phyloP scores from a whole-genome alignment of 179 eudicot species.

The Beta macrorhiza region DNA sequence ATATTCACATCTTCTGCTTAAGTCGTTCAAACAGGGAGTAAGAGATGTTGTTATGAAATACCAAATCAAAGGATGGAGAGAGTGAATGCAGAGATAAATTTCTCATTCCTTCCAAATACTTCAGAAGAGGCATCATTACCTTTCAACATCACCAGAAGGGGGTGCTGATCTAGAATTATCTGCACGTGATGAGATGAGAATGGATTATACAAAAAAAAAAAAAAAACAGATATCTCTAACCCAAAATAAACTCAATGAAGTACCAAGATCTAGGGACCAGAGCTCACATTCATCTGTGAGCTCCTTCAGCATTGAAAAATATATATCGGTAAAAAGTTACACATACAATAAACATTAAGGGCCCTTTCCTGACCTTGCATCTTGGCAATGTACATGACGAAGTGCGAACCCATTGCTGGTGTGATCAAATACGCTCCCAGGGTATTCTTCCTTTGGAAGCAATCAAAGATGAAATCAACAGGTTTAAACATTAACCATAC shows the following conservation, averaged over 20 bases:
- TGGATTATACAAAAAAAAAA: not conserved
- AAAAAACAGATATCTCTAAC: slow-evolving; percentile 10
- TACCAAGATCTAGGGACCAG: not conserved
- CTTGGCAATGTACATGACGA: slow-evolving; percentile 94
- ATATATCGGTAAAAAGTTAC: not conserved
- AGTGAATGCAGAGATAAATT: not conserved
- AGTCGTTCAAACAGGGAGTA: too few species aligned
- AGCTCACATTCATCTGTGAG: not conserved
- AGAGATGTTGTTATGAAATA: not conserved
- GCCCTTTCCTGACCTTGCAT: slow-evolving; percentile 65
- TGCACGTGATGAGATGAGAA: slow-evolving; percentile 34
- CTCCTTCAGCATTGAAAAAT: not conserved
- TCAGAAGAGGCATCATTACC: slow-evolving; percentile 37
- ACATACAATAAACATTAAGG: not conserved
- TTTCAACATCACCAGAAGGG: slow-evolving; percentile 74
- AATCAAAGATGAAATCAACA: slow-evolving; percentile 12
- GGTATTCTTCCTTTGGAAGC: slow-evolving; percentile 57
- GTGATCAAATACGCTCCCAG: slow-evolving; percentile 81
- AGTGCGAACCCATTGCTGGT: slow-evolving; percentile 88
- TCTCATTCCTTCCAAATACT: slow-evolving; percentile 3
- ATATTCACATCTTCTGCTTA: not conserved
- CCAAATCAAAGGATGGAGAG: not conserved
- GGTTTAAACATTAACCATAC: not conserved
- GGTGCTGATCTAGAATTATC: slow-evolving; percentile 71
- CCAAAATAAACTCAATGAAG: not conserved